Evolutionary conservation across 129 eudicot species (phyloP).

Genomic region (Artemisia tridentata): DNA sequence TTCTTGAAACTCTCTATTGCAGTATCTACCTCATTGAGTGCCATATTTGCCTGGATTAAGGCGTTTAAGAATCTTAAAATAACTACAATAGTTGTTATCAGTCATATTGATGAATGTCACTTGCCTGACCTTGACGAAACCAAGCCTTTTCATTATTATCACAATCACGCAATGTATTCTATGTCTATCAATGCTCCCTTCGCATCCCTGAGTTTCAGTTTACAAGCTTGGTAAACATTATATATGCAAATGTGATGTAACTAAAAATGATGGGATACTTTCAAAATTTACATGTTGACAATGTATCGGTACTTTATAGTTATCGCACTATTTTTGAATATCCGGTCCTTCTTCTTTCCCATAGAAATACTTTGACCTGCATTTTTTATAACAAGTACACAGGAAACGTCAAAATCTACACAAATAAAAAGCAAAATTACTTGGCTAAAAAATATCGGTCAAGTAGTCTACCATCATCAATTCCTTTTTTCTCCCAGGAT

Average conservation of each 20-base stretch:
- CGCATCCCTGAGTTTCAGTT: conserved; percentile 78
- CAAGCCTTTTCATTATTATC: conserved; percentile 82
- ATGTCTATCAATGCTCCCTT: conserved; percentile 79
- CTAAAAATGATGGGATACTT: background rate
- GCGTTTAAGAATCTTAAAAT: background rate
- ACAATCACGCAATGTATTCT: conserved; percentile 84
- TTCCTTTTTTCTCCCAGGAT: conserved; percentile 94
- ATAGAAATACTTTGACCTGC: conserved; percentile 56
- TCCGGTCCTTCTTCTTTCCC: conserved; percentile 78
- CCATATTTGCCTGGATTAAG: conserved; percentile 67
- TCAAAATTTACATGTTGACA: background rate
- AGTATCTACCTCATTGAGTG: conserved; percentile 87
- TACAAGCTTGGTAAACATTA: conserved; percentile 61
- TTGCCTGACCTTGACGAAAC: conserved; percentile 97
- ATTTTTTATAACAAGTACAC: background rate
- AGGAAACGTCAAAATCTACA: background rate
- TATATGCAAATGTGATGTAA: no score
- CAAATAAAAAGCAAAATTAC: background rate
- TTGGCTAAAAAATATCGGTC: background rate
- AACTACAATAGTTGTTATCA: background rate
- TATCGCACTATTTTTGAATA: conserved; percentile 93
- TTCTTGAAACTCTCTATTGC: conserved; percentile 80
- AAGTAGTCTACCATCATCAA: conserved; percentile 72
- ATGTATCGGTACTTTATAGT: conserved; percentile 20
- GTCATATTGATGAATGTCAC: conserved; percentile 21